Conservation (phyloP, 164 flowering plant genomes). For the Magnolia changhungtana region DNA sequence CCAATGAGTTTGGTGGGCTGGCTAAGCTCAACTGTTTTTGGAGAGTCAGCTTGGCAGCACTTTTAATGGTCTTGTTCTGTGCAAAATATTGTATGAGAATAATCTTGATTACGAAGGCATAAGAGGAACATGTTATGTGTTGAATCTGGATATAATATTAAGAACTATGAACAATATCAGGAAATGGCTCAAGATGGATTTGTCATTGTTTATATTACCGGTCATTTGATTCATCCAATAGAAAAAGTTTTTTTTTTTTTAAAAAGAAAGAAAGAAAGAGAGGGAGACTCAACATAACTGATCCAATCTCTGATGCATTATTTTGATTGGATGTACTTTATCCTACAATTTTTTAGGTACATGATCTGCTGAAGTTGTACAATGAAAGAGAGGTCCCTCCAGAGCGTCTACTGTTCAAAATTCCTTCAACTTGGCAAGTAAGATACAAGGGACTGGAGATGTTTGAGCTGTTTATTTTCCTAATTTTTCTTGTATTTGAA, state of each 20-base stretch:
- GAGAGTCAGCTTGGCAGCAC: no score
- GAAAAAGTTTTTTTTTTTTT: no score
- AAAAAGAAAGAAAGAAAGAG: no score
- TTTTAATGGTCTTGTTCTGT: no score
- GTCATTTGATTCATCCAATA: no score
- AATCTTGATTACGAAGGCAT: background rate
- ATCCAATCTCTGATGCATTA: no score
- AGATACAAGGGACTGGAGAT: slow-evolving; percentile 18
- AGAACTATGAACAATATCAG: background rate
- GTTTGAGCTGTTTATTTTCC: background rate
- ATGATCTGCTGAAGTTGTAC: slow-evolving; percentile 72
- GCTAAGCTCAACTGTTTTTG: no score
- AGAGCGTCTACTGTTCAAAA: slow-evolving; percentile 84
- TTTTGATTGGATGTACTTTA: background rate
- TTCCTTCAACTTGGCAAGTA: slow-evolving; percentile 99
- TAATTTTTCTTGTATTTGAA: background rate
- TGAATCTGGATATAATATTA: background rate
- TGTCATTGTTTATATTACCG: no score
- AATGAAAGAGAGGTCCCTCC: slow-evolving; percentile 61
- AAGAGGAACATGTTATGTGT: background rate
- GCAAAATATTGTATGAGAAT: background rate
- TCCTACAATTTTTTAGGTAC: slow-evolving; percentile 53
- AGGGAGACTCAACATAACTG: no score
- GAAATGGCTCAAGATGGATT: background rate
- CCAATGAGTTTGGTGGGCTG: no score